Base-by-base conservation (phyloP, 768 basidiomycete species). In the Podaxis pistillaris region DNA sequence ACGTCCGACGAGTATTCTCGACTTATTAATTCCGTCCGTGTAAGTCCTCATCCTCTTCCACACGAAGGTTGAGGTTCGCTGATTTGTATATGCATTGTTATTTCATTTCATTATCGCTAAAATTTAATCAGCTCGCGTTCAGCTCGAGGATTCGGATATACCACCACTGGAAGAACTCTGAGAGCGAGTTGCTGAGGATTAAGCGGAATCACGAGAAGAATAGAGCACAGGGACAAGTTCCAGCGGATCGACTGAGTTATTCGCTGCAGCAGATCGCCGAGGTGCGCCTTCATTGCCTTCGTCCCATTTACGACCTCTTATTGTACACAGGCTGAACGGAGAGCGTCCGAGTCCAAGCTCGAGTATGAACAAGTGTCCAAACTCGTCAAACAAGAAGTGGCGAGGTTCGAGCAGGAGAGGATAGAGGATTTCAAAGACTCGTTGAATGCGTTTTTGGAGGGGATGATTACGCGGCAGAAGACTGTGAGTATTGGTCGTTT, bases 1-100 rank as follows among this genome's bases (percentile, higher is more conserved):
- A 91, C 92, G 53, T 93, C 86, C 52, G 96, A 98, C 69, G 95
- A 97, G 74, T 98, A 98, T 71, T 86, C 94, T n/a, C 82, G 96
- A 56, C 80, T 98, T 57, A 91, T 96, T 64, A 87, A 84, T 67
- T 93, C 91, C 61, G 94, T 96, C 57, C 82, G 93, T 64, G 93
- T 93, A 72, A 58, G 91, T 78, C 15, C 7, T 55, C 7, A 44
- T 4, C 49, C 24, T 26, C 33, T n/a, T 17, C n/a, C 3, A 22
- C n/a, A 19, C 2, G n/a, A 22, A 50, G 3, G 26, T 50, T 3
- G 19, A 13, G 13, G 22, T 12, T 50, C 7, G 24, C 8, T 28
- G 49, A 50, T 24, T 24, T 1, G 22, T 15, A 12, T 4, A 50
- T 50, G 49, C 24, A 7, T 12, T 24, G 40, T 55, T 40, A 50